A percentile compares a stretch with the other conserved stretches of the same genome.
Conservation (phyloP, 2,329 filamentous ascomycete species). For the Dactylellina drechsleri region DNA sequence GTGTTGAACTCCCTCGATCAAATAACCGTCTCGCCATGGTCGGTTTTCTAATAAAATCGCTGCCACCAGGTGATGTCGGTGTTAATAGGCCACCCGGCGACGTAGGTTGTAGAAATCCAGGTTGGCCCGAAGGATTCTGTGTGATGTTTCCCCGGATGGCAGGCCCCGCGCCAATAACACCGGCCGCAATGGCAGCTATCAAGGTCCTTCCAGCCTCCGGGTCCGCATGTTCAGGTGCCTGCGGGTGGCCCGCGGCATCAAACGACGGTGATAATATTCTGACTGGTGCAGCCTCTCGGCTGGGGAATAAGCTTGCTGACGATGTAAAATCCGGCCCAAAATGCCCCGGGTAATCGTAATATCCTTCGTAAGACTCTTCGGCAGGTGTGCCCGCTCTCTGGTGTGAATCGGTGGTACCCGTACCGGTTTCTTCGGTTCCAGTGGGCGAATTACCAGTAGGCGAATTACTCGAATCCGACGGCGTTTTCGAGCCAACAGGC, state of each 20-base stretch:
- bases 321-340: slow-evolving; percentile 41
- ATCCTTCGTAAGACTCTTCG: slow-evolving; percentile 52
- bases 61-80: not conserved
- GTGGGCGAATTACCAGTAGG: slow-evolving; percentile 46
- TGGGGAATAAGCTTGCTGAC: slow-evolving; percentile 33
- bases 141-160: slow-evolving; percentile 44
- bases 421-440: slow-evolving; percentile 43
- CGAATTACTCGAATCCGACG: slow-evolving; percentile 51
- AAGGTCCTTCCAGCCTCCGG: slow-evolving; percentile 40
- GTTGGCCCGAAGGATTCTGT: slow-evolving; percentile 14
- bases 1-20: slow-evolving; percentile 49
- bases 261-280: slow-evolving; percentile 49
- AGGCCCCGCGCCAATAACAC: slow-evolving; percentile 46
- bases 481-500: slow-evolving; percentile 47
- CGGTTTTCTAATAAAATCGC: slow-evolving; percentile 46
- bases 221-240: slow-evolving; percentile 32
- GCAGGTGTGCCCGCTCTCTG: slow-evolving; percentile 36
- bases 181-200: slow-evolving; percentile 44
- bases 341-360: slow-evolving; percentile 46
- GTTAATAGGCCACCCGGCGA: slow-evolving; percentile 5
- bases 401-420: slow-evolving; percentile 45
- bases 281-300: slow-evolving; percentile 45
- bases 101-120: slow-evolving; percentile 19
- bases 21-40: slow-evolving; percentile 51
- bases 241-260: slow-evolving; percentile 42